These are phyloP conservation scores for Gossypium trilobum DNA, from an alignment of 441 rosid genomes.

Conservation along the genomic window DNA sequence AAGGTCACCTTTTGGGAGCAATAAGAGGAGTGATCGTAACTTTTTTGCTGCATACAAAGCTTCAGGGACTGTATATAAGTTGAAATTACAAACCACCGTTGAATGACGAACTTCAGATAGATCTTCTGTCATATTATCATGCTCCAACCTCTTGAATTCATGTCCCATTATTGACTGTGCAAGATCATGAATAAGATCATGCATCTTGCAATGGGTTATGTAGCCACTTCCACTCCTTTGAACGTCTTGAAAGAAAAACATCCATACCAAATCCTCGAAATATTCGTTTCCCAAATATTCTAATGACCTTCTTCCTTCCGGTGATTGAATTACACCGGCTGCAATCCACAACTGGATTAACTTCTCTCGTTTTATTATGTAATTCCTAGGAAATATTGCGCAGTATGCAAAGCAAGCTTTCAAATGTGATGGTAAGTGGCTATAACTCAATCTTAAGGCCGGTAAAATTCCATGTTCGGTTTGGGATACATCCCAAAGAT, in stretches of 20 bases:
- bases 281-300: conserved; percentile 15
- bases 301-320: neutral
- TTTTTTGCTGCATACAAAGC: conserved; percentile 18
- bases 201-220: conserved; percentile 17
- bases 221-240: neutral
- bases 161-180: conserved; percentile 19
- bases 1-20: conserved; percentile 15
- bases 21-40: conserved; percentile 17
- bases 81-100: conserved; percentile 11
- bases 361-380: conserved; percentile 18
- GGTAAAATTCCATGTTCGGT: conserved; percentile 9
- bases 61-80: conserved; percentile 7
- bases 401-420: conserved; percentile 24
- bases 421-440: conserved; percentile 24
- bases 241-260: conserved; percentile 24
- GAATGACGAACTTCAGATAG: conserved; percentile 10
- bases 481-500: conserved; percentile 21
- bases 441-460: conserved; percentile 21
- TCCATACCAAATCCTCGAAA: conserved; percentile 16
- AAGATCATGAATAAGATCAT: conserved; percentile 28
- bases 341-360: conserved; percentile 25
- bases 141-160: conserved; percentile 14
- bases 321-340: conserved; percentile 19
- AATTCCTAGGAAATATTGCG: conserved; percentile 21
- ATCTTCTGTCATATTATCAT: neutral